Base-by-base conservation (phyloP, 108 stramenopile species). In the Nannochloropsis salina region DNA sequence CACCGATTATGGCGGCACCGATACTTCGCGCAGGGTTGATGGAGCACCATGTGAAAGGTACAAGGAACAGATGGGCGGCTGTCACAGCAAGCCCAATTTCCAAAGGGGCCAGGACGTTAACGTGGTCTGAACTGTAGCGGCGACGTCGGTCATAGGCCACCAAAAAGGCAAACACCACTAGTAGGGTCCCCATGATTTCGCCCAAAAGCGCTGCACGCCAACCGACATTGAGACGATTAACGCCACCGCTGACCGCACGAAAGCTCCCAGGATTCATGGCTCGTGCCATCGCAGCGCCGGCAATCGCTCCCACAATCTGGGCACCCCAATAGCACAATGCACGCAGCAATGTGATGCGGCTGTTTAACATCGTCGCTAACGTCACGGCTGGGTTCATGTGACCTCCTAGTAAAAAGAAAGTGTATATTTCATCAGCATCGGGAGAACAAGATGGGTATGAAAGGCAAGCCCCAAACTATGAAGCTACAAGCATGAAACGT, bases 101-200 rank as follows among this genome's bases (percentile, higher is more conserved):
- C 61, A 74, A 74, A 6, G 61, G 61, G 20, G 61, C 61, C 61
- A 74, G n/a, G 61, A 74, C 61, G 61, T 74, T 74, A 4, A 74
- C 61, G 61, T 74, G 61, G 61, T 74, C 61, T n/a, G 61, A 74
- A 15, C n/a, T n/a, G 6, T 74, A 74, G 6, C 61, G 61, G 6
- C 61, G 61, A n/a, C 61, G 61, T 15, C 61, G 61, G n/a, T 74
- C 61, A 8, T 74, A 74, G 61, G 61, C 61, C 20, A 74, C 61
- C n/a, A 74, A n/a, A n/a, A 74, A 74, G n/a, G 61, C 61, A 6
- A 74, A 74, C 2, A 74, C 61, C 20, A 74, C 61, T 4, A 74
- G 61, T 74, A 74, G 61, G n/a, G 61, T 74, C 61, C 61, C 61
- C 61, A 74, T 74, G n/a, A 74, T 74, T n/a, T 74, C 61, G 61